These are phyloP conservation scores for Cyphellophora attinorum DNA, from an alignment of 2,329 filamentous ascomycete species.

Conservation along the genomic window DNA sequence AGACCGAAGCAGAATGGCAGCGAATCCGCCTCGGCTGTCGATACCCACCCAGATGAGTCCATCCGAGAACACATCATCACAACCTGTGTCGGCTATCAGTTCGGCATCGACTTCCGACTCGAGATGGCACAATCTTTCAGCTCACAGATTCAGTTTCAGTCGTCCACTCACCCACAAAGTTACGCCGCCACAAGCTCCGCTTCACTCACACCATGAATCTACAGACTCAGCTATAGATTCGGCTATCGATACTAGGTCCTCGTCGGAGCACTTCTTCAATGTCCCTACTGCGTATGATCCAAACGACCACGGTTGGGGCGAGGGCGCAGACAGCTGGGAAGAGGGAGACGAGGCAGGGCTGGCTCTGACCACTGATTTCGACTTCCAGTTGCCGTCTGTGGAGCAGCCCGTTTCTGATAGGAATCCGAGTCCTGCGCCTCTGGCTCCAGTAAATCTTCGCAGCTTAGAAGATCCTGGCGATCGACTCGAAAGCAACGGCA, in stretches of 20 bases:
- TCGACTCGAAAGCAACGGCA: no score
- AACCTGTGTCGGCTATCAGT: conserved; percentile 1
- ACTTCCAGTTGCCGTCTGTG: conserved; percentile 5
- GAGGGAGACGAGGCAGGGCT: conserved; percentile 12
- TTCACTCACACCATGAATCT: neutral
- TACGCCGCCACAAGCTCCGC: neutral
- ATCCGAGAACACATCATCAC: conserved; percentile 8
- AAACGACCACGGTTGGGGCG: conserved; percentile 11
- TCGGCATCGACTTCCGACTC: neutral
- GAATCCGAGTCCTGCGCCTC: neutral
- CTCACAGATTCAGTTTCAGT: conserved; percentile 10
- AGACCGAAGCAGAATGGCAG: no score
- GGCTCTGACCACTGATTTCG: conserved; percentile 8
- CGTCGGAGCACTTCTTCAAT: conserved; percentile 4
- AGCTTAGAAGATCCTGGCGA: conserved; percentile 4
- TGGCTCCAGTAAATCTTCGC: conserved; percentile 5
- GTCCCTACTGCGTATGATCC: conserved; percentile 4
- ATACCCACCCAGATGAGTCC: conserved; percentile 4
- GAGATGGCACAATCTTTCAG: conserved; percentile 5
- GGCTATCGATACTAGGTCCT: conserved; percentile 1
- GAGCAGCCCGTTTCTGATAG: no score
- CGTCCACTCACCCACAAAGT: conserved; percentile 8
- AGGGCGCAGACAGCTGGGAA: conserved; percentile 12
- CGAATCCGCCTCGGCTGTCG: neutral
- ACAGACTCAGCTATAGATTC: conserved; percentile 2